phyloP scores from a whole-genome alignment of 257 asterid species.

The Nicotiana attenuata region DNA sequence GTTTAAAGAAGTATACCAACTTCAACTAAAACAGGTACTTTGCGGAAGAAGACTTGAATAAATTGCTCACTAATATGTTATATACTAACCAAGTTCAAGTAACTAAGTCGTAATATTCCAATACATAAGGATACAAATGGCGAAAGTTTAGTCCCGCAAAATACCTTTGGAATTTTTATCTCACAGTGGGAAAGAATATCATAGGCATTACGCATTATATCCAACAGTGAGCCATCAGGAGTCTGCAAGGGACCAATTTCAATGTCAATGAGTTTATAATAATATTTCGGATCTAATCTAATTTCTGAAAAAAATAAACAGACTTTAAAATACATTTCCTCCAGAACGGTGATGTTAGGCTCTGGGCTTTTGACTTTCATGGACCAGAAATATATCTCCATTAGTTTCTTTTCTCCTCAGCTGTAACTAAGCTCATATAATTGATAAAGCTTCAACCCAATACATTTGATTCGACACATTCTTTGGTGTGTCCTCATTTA shows the following conservation, averaged over 20 bases:
- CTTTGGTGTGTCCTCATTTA: neutral
- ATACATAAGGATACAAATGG: neutral
- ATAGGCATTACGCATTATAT: constrained; percentile 91
- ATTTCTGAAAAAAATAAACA: neutral
- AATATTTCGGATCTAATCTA: neutral
- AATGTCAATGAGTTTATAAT: neutral
- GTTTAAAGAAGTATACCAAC: neutral
- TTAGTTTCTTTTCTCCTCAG: neutral
- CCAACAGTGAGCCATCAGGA: constrained; percentile 96
- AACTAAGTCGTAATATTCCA: neutral
- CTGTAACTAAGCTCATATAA: neutral
- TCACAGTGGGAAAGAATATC: constrained; percentile 85
- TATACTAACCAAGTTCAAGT: neutral
- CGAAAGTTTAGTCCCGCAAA: constrained; percentile 7
- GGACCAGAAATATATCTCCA: neutral
- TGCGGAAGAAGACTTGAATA: neutral
- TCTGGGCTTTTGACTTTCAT: neutral
- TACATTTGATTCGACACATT: neutral
- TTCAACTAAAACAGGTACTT: neutral
- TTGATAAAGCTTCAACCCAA: neutral
- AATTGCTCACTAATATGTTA: neutral
- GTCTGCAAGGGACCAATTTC: constrained; percentile 61
- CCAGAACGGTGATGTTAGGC: neutral
- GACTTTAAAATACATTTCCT: neutral
- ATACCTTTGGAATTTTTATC: constrained; percentile 76